Evolutionary conservation across 164 flowering plant genomes (phyloP), one percentile per base, ranked within the genome.

Genomic region (Magnolia kwangsiensis): DNA sequence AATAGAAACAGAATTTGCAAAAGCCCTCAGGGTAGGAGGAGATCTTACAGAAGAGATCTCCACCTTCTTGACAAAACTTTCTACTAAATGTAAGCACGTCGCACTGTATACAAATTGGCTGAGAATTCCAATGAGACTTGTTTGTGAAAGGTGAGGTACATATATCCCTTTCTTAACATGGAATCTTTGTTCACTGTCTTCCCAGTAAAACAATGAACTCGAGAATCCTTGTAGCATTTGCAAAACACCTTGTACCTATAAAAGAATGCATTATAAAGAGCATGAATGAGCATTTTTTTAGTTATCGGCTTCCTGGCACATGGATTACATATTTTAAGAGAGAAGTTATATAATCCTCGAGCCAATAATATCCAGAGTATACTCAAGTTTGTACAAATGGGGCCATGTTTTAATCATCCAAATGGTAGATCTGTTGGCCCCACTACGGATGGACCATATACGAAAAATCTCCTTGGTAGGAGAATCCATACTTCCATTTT

Each of bases 221-320:
- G 95, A 85, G 21, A 85, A 83, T 23, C 99, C 99, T 83, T 96
- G 99, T 63, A 94, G 73, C 84, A 92, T 88, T 75, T 85, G 90
- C 45, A 96, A 74, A 61, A 96, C 85, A 78, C 91, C 88, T 24
- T 83, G 84, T 16, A 93, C 98, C 98, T 92, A 75, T 14, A 63
- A 55, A 77, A 31, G 21, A 79, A 67, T 11, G 16, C 61, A 55
- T 55, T 55, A 16, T 55, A 55, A 55, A 55, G 18, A 55, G 61
- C 61, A 55, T 55, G 61, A 8, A 55, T 11, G 18, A 55, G 61
- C 61, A 55, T 11, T 11, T 11, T 55, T 37, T 11, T 14, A 4
- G 61, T 11, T 11, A 55, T 55, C 19, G 0, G 13, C 61, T 11
- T 55, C 18, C 61, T 8, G 13, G 61, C 13, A 55, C 61, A 55